These are phyloP conservation scores for Jacaranda copaia DNA, from an alignment of 257 asterid species.

Conservation along the genomic window DNA sequence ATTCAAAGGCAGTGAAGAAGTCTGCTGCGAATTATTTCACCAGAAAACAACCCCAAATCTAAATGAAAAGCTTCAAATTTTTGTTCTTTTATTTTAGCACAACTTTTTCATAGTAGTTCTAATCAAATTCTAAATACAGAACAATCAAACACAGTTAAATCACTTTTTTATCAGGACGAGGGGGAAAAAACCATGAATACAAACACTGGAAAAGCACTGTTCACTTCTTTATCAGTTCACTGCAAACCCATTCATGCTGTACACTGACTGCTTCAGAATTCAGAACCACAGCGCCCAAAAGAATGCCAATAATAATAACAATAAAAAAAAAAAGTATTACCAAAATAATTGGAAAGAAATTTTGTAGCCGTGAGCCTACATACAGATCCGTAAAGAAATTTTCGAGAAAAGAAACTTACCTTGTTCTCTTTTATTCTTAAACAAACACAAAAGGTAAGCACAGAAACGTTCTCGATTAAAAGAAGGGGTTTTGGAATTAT, in stretches of 20 bases:
- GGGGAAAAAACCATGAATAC: background rate
- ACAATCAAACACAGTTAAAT: background rate
- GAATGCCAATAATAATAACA: background rate
- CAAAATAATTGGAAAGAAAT: background rate
- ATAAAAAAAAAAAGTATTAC: background rate
- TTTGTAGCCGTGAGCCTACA: background rate
- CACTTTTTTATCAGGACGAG: background rate
- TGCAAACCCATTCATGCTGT: too few relatives aligned
- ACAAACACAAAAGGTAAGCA: background rate
- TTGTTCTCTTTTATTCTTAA: slow-evolving; percentile 27
- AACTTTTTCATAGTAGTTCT: background rate
- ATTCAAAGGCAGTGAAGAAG: background rate
- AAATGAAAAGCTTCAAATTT: too few relatives aligned
- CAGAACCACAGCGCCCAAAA: background rate
- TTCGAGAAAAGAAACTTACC: slow-evolving; percentile 28
- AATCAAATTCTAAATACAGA: background rate
- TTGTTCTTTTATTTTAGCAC: too few relatives aligned
- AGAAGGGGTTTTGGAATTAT: slow-evolving; percentile 28
- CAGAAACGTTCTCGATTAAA: background rate
- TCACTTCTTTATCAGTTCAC: background rate
- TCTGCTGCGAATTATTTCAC: too few relatives aligned
- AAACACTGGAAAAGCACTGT: background rate
- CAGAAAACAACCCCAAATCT: too few relatives aligned
- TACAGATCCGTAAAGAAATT: background rate
- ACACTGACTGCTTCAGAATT: background rate